Percentiles rank a stretch among this genome's conserved stretches.
phyloP scores from a whole-genome alignment of 169 alveolate genomes.

The Besnoitia besnoiti region DNA sequence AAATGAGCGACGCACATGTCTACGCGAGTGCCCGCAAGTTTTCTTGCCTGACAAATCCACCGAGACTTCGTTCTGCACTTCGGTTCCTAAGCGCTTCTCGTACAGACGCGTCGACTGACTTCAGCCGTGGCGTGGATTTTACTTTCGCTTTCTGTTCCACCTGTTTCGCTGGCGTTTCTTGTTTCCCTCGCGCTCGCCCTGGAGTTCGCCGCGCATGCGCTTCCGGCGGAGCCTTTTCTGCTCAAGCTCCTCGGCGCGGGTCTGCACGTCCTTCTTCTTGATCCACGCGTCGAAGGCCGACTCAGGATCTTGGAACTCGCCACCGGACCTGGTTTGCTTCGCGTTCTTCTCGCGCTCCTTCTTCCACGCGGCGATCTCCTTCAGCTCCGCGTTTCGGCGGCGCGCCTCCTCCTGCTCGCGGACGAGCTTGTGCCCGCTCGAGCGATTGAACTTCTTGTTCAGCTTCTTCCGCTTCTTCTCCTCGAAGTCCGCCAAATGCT shows the following conservation, averaged over 20 bases:
- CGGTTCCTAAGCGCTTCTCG: no score
- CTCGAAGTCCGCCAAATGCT: constrained; percentile 39
- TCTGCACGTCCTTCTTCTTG: neutral
- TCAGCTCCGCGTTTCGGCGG: constrained; percentile 15
- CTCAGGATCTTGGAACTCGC: neutral
- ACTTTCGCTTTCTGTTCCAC: neutral
- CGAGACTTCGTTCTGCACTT: no score
- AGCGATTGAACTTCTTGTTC: constrained; percentile 46
- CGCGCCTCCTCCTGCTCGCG: constrained; percentile 53
- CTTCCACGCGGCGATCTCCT: constrained; percentile 50
- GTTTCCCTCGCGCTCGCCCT: neutral
- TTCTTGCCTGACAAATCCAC: no score
- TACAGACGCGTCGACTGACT: no score
- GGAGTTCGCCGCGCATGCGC: neutral
- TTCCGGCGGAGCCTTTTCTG: neutral
- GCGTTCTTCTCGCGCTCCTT: neutral
- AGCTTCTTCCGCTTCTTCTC: neutral
- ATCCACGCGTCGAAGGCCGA: neutral
- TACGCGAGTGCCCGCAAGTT: no score
- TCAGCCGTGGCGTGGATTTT: no score
- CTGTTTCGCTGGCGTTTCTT: neutral
- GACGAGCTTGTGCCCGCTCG: constrained; percentile 33
- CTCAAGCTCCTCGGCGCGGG: neutral
- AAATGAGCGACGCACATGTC: no score
- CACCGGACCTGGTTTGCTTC: neutral